phyloP scores from a whole-genome alignment of 2,329 filamentous ascomycete genomes.

The Monilinia aucupariae region DNA sequence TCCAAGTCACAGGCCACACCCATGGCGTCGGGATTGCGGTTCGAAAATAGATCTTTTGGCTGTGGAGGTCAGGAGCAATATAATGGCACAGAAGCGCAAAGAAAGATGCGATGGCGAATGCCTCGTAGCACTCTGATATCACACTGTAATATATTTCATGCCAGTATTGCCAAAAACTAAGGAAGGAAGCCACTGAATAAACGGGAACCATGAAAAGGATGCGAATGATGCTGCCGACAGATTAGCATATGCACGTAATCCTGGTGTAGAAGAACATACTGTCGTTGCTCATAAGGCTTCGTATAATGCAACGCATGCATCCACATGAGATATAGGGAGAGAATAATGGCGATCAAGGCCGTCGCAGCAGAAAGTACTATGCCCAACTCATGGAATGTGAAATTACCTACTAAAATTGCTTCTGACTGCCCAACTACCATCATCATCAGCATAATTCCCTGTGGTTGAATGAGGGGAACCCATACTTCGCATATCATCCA shows the following conservation, averaged over 20 bases:
- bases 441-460: slow-evolving; percentile 21
- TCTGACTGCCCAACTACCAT: slow-evolving; percentile 39
- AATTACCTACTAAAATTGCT: slow-evolving; percentile 41
- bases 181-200: slow-evolving; percentile 68
- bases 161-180: slow-evolving; percentile 68
- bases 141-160: slow-evolving; percentile 78
- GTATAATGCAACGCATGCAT: slow-evolving; percentile 58
- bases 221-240: slow-evolving; percentile 62
- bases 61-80: slow-evolving; percentile 68
- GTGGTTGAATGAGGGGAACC: not conserved
- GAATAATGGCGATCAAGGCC: slow-evolving; percentile 46
- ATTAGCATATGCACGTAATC: slow-evolving; percentile 16
- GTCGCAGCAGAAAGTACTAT: slow-evolving; percentile 46
- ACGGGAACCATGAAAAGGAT: slow-evolving; percentile 85
- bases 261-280: slow-evolving; percentile 38
- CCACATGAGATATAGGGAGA: slow-evolving; percentile 52
- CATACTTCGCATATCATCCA: slow-evolving; percentile 37
- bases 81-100: slow-evolving; percentile 80
- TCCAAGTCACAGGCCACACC: slow-evolving; percentile 67
- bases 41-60: slow-evolving; percentile 78
- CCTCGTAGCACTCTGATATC: slow-evolving; percentile 80
- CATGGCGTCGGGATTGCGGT: slow-evolving; percentile 63
- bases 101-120: slow-evolving; percentile 82
- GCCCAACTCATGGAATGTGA: slow-evolving; percentile 52
- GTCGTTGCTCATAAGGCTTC: slow-evolving; percentile 53